Evolutionary conservation across 1,284 basidiomycete species (phyloP), one percentile per base, ranked within the genome.

Genomic region (Gomphus sp.): DNA sequence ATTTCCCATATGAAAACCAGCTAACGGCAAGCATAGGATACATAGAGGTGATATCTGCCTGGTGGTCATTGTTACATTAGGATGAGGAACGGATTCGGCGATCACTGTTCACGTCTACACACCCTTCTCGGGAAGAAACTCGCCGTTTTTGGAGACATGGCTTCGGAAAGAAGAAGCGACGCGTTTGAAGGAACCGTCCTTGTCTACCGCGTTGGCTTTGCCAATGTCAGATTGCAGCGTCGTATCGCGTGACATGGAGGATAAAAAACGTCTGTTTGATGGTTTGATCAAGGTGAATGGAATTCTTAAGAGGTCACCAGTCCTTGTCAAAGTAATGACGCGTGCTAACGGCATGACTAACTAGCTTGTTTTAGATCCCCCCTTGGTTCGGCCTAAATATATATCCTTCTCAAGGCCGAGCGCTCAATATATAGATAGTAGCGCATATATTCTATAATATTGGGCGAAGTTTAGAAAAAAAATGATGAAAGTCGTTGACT

Each of bases 21-120:
- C 88, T 76, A 61, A 93, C 91, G 84, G 73, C 87, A 90, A 3
- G 84, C 79, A 65, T 82, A 84, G 5, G 85, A 89, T 59, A 94
- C 89, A 65, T 91, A 94, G 66, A 95, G 89, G 66, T 91, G 90
- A 71, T 97, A 97, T 53, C 93, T 84, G 58, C 80, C 91, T 91
- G n/a, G 64, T n/a, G 62, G 34, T 45, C 7, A 45, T n/a, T 45
- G n/a, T n/a, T 22, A 49, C 48, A 45, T 44, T 39, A 36, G 31
- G 8, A 57, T 7, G 41, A 34, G 11, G 54, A 34, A 50, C 8
- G n/a, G 28, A 4, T 10, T 10, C 12, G 22, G 3, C 36, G 16
- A 37, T n/a, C 28, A 18, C n/a, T 16, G n/a, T 16, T 45, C 22
- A 14, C 6, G 4, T 48, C 45, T 48, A 74, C 78, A 64, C 64